Evolutionary conservation across 441 rosid genomes (phyloP), one percentile per base, ranked within the genome.

Genomic region (Flueggea neowawraea): DNA sequence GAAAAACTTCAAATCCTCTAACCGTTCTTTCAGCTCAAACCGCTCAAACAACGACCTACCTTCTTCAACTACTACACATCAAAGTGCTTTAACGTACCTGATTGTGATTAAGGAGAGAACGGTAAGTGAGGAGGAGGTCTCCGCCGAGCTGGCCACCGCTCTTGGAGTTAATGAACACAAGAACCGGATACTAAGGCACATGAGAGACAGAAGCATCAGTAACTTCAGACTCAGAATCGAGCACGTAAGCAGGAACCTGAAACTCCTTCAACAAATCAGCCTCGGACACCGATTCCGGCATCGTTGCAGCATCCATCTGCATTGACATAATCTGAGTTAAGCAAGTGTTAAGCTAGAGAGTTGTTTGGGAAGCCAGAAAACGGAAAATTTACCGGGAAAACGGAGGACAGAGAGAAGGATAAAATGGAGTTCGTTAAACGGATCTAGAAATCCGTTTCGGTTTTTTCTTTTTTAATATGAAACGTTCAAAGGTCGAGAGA

Each of bases 111-210:
- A 92, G 91, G 65, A 92, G 75, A 63, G 63, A 52, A 15, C 86
- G 84, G 72, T 82, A 92, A 47, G 97, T 90, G 12, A 63, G 58
- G 16, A 90, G 84, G 58, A 92, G 98, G 62, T 84, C 78, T 0
- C 90, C 94, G 49, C 96, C 96, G 55, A 92, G 84, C 73, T 89
- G 96, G n/a, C 98, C 98, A 2, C 96, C 98, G 53, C 95, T 92
- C 72, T 74, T 92, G 66, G 96, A 83, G 75, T 92, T 92, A 77
- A 92, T 73, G 69, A 88, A 92, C 59, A 89, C 95, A 13, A 92
- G 63, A 50, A 87, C 89, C 2, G 98, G 98, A 54, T 78, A 83
- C 50, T 31, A 22, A 3, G 98, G 93, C n/a, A 54, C 67, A 54
- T 54, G 57, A 1, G 62, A 55, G 49, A 28, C 67, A 12, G 43